Conservation (phyloP, 1,139 yeast species). For the Blastobotrys arbuscula region DNA sequence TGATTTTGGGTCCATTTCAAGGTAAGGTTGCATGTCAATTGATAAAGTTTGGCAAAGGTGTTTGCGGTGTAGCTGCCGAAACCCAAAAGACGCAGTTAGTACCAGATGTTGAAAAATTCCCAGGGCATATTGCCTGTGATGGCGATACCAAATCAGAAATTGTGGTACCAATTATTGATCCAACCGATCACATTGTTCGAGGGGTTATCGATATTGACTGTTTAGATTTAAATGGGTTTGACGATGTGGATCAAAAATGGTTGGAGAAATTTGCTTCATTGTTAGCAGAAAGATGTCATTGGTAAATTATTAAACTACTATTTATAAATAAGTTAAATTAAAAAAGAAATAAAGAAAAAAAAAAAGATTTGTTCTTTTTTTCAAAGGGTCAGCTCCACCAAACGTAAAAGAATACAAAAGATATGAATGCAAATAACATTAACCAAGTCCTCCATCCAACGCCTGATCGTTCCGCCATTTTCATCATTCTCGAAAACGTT, state of each 20-base stretch:
- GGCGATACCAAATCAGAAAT: slow-evolving; percentile 91
- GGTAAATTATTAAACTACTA: slow-evolving; percentile 22
- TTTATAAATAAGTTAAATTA: too few relatives aligned
- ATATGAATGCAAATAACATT: slow-evolving; percentile 54
- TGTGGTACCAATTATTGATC: slow-evolving; percentile 69
- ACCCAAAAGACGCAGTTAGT: slow-evolving; percentile 62
- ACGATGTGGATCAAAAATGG: slow-evolving; percentile 50
- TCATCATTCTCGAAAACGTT: slow-evolving; percentile 68
- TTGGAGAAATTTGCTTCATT: slow-evolving; percentile 54
- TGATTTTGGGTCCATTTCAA: slow-evolving; percentile 87
- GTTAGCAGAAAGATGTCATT: slow-evolving; percentile 47
- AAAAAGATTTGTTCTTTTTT: background rate
- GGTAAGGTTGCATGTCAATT: slow-evolving; percentile 95
- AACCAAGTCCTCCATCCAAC: slow-evolving; percentile 79
- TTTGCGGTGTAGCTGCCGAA: slow-evolving; percentile 81
- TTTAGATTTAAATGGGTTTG: slow-evolving; percentile 57
- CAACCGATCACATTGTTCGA: slow-evolving; percentile 39
- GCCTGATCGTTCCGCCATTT: slow-evolving; percentile 79
- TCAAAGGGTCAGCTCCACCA: slow-evolving; percentile 45
- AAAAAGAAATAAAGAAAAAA: background rate
- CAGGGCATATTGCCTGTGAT: slow-evolving; percentile 97
- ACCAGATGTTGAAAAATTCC: slow-evolving; percentile 65
- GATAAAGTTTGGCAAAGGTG: slow-evolving; percentile 76
- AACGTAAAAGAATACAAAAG: slow-evolving; percentile 72
- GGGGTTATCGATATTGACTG: slow-evolving; percentile 93